Base-by-base conservation (phyloP, 2,329 filamentous ascomycete genomes). In the Alternaria hordeiaustralica region DNA sequence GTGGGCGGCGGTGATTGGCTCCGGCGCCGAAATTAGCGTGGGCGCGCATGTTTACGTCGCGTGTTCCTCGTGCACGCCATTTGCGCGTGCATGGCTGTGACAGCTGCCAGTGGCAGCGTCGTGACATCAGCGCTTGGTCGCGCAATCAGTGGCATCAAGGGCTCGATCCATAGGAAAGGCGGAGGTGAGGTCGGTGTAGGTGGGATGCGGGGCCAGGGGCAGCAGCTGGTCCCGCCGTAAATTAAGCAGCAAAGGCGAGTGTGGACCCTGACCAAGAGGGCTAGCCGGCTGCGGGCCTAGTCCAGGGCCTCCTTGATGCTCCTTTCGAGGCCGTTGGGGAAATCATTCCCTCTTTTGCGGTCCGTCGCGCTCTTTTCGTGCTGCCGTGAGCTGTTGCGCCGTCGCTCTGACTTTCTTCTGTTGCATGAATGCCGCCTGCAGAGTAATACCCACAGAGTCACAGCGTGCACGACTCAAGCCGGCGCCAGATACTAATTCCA, bases 261-360 rank as follows among this genome's bases (percentile, higher is more conserved):
- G 60, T 64, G 61, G 61, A 63, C 65, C 60, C 62, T 60, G 56
- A 61, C 57, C 49, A 62, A 62, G 57, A 50, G 44, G 41, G 56
- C 47, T 63, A 61, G 55, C 36, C 11, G 18, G 15, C 36, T 50
- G 46, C 36, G 23, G 20, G 41, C 45, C 64, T 66, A 62, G 61
- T 47, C 58, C 60, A 45, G 59, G 66, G 58, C 67, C 67, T 70
- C 67, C 67, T 63, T 55, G 61, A 68, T 66, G 65, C 67, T 70
- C 67, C 67, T 63, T 61, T 65, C 63, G 54, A 59, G 47, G 36
- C 46, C 23, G 50, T 54, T 43, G 15, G 28, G 30, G 21, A 50
- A 15, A 36, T 47, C 45, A 26, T 25, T 50, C 50, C 51, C 47
- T 55, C 46, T 54, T 58, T 36, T 62, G 60, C 60, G 28, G 30